phyloP scores from a whole-genome alignment of 768 basidiomycete species.

The Neoboletus brunneissimus region DNA sequence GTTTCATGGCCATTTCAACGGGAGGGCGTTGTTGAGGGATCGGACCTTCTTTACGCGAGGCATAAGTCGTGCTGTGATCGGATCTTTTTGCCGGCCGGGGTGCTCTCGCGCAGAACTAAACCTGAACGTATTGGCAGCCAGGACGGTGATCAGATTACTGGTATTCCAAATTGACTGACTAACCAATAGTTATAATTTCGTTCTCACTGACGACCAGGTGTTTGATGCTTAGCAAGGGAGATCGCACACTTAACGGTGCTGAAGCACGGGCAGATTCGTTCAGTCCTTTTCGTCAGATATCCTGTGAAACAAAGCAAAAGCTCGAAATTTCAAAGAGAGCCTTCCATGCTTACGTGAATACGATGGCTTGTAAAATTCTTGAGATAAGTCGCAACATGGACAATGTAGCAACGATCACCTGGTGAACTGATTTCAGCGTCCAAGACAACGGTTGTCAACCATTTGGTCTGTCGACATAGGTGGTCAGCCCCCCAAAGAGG shows the following conservation, averaged over 20 bases:
- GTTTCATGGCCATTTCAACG: not conserved
- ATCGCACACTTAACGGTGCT: not conserved
- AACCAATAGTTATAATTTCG: not conserved
- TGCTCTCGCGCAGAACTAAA: not conserved
- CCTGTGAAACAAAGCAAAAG: not conserved
- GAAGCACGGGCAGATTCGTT: not conserved
- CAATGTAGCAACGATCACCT: not conserved
- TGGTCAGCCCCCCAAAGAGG: not conserved
- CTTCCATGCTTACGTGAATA: slow-evolving; percentile 8
- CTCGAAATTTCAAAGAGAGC: not conserved
- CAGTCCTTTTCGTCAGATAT: not conserved
- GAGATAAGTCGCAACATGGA: not conserved
- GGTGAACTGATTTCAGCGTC: not conserved
- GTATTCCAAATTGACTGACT: slow-evolving; percentile 9
- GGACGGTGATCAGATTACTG: not conserved
- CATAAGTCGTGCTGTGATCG: slow-evolving; percentile 7
- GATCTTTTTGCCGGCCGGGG: not conserved
- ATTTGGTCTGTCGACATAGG: not conserved
- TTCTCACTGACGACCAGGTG: not conserved
- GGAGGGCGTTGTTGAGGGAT: not conserved
- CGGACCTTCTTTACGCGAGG: slow-evolving; percentile 3
- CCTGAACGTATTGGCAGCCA: not conserved
- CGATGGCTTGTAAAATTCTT: not conserved
- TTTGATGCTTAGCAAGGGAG: not conserved
- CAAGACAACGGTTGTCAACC: not conserved